Conservation (phyloP, 139 green algal genomes). For the Medakamo hakoo region DNA sequence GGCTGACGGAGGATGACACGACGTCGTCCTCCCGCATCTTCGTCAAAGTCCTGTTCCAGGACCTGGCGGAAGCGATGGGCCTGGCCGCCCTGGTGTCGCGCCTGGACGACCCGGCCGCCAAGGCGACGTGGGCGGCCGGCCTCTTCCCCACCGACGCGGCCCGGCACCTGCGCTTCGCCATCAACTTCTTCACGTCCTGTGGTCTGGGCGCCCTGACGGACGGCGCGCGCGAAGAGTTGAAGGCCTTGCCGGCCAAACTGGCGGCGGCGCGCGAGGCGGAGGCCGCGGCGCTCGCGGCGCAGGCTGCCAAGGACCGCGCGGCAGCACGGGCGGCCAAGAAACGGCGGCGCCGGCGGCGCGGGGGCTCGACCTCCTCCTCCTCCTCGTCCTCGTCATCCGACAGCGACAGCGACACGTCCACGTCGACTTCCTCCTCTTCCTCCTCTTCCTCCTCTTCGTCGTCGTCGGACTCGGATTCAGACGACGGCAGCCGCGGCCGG, state of each 20-base stretch:
- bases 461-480: constrained; percentile 6
- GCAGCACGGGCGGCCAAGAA: not conserved
- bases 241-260: constrained; percentile 25
- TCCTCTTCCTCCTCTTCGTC: not conserved
- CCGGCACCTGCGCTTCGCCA: constrained; percentile 92
- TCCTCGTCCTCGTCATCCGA: not conserved
- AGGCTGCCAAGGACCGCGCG: constrained; percentile 2
- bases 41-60: constrained; percentile 98
- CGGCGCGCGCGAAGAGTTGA: constrained; percentile 64
- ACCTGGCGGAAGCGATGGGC: constrained; percentile 82
- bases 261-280: constrained; percentile 16
- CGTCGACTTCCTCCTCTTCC: not conserved
- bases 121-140: constrained; percentile 36
- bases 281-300: constrained; percentile 1
- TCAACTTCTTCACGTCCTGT: constrained; percentile 99
- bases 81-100: constrained; percentile 69
- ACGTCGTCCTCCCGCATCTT: constrained; percentile 95
- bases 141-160: constrained; percentile 76
- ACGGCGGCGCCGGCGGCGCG: not conserved
- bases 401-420: not conserved
- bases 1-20: constrained; percentile 94
- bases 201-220: constrained; percentile 92
- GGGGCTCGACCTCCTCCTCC: not conserved
- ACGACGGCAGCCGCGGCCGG: too few species aligned
- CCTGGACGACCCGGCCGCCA: constrained; percentile 46